Base-by-base conservation (phyloP, 2,329 filamentous ascomycete species). In the Penicillium sp. region DNA sequence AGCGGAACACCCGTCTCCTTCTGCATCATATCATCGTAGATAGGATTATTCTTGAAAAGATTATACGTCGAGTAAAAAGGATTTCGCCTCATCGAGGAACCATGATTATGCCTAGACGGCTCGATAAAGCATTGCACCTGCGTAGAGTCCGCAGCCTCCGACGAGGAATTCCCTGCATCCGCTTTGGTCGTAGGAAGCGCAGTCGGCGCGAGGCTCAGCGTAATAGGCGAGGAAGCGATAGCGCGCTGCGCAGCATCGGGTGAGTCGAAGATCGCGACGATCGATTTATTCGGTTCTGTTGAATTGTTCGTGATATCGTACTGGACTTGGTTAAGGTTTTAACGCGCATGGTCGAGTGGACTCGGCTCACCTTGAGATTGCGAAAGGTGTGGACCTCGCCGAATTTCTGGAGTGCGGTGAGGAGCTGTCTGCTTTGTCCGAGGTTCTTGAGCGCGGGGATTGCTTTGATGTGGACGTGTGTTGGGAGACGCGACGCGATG, bases 371-470 rank as follows among this genome's bases (percentile, higher is more conserved):
- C 48, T 57, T 61, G 10, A 61, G 39, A 38, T 62, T 65, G 20
- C 57, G 51, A 45, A 66, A 68, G 15, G 57, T 59, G 7, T 55
- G 48, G 6, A 68, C 62, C 45, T 67, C 64, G 13, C 65, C 65
- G 48, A 63, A 67, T 50, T 63, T 61, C 43, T 67, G 64, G 12
- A 68, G 49, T 5, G 60, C 58, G 27, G 53, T 45, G 13, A 67
- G 55, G 16, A 68, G 45, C 12, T 53, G 49, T 41, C 54, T 56
- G 42, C 60, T 63, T 39, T 67, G 61, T 13, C 48, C 35, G 5
- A 67, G 38, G 20, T 45, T 59, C 15, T 47, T 52, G 10, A 60
- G 55, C 3, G 47, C 31, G 0, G 61, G 61, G 6, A 32, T 33
- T 31, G 57, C 54, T 15, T 41, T 51, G 18, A 67, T 57, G 48